Evolutionary conservation across 805 yeast genomes (phyloP), one percentile per base, ranked within the genome.

Genomic region (Kodamaea kaohsiungensis): DNA sequence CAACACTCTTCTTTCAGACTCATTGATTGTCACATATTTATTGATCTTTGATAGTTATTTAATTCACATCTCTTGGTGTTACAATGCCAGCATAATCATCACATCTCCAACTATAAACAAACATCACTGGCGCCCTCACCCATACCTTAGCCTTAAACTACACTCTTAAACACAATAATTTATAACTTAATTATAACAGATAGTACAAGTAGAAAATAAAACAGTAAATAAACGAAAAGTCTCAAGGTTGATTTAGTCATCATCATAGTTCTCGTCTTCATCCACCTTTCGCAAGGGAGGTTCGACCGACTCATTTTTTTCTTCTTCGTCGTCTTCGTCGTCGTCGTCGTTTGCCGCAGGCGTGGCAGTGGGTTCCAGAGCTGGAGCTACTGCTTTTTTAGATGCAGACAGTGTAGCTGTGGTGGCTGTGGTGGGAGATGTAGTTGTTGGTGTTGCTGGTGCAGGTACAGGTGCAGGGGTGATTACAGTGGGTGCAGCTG

Each of bases 191-290:
- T 40, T 40, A 40, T 40, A 40, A 40, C 25, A 51, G 40, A 51
- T 51, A 51, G 48, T 51, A 51, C 53, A 51, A 43, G 53, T 35
- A 48, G 55, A 52, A 37, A 48, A 51, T 27, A 53, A 46, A 35
- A 46, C 50, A 43, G 45, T 19, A 50, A 40, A 49, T 17, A 43
- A 35, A 30, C 38, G 46, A 48, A 43, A 46, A 33, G 19, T 40
- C 45, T 47, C 25, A 2, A 39, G 46, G 45, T 39, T 43, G 27
- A 38, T 49, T 58, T 60, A 68, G 51, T 76, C 78, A 50, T 76
- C 80, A 55, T 76, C 80, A 60, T 76, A 76, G 59, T 76, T 68
- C 59, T 76, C 80, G 55, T 76, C 80, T 58, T 76, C 80, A 42
- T 76, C 78, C 25, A 76, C 76, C 48, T 70, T 71, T 56, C 80